Conservation (phyloP, 2,329 filamentous ascomycete genomes). For the Colletotrichum camelliae region DNA sequence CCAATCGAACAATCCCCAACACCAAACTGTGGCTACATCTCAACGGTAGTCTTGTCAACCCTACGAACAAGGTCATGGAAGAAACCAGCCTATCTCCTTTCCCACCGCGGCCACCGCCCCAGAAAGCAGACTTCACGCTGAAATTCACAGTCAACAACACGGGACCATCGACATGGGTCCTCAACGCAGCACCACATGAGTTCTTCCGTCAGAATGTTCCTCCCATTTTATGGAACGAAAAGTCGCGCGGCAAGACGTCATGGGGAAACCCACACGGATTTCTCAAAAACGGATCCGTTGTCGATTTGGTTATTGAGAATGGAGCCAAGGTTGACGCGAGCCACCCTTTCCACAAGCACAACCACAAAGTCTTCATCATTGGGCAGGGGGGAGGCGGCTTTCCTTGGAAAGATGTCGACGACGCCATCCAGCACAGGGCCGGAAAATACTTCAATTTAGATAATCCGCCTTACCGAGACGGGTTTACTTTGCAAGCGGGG, state of each 20-base stretch:
- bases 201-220: conserved; percentile 15
- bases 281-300: background rate
- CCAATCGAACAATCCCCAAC: background rate
- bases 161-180: background rate
- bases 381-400: background rate
- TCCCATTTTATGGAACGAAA: background rate
- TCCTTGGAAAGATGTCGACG: background rate
- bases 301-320: conserved; percentile 1
- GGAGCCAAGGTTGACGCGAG: background rate
- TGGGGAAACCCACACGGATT: background rate
- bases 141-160: conserved; percentile 1
- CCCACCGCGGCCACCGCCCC: background rate
- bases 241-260: background rate
- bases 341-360: conserved; percentile 15
- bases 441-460: background rate
- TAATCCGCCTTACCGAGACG: background rate
- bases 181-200: background rate
- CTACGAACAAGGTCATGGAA: background rate
- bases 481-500: background rate
- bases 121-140: background rate
- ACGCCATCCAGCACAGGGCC: background rate
- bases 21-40: background rate
- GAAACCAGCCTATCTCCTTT: background rate
- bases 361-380: conserved; percentile 8
- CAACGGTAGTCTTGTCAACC: background rate